A percentile compares a stretch with the other conserved stretches of the same genome.
Evolutionary conservation across 225 moss, liverwort and hornwort genomes (phyloP).

Genomic region (Marchantia polymorpha): DNA sequence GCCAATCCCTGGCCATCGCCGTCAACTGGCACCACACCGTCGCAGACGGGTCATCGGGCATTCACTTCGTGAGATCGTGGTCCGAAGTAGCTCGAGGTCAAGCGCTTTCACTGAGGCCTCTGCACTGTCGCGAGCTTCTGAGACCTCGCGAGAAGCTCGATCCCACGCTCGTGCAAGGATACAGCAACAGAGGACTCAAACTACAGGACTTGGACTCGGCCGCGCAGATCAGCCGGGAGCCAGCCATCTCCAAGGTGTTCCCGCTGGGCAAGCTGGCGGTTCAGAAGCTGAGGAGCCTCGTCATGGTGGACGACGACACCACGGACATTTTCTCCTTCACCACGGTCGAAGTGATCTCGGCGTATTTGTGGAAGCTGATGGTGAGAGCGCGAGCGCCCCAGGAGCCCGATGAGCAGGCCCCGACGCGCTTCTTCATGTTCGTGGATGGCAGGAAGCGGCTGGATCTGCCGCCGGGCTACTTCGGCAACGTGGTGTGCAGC

Average conservation of each 20-base stretch:
- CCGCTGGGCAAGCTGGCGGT: background rate
- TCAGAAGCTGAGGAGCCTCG: background rate
- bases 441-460: constrained; percentile 20
- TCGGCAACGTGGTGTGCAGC: constrained; percentile 25
- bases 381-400: background rate
- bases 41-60: constrained; percentile 36
- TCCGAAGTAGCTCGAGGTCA: constrained; percentile 21
- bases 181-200: constrained; percentile 24
- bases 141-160: constrained; percentile 24
- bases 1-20: constrained; percentile 27
- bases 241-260: background rate
- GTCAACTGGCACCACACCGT: constrained; percentile 44
- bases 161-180: constrained; percentile 23
- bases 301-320: background rate
- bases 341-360: constrained; percentile 11
- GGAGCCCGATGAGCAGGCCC: background rate
- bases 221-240: background rate
- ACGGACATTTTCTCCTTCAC: background rate
- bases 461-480: constrained; percentile 12
- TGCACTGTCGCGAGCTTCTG: constrained; percentile 21
- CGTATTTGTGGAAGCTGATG: constrained; percentile 12
- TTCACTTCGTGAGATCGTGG: constrained; percentile 36
- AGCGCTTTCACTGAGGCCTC: constrained; percentile 11
- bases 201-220: background rate
- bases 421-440: constrained; percentile 21